Base-by-base conservation (phyloP, 257 asterid genomes). In the Primulina huaijiensis region DNA sequence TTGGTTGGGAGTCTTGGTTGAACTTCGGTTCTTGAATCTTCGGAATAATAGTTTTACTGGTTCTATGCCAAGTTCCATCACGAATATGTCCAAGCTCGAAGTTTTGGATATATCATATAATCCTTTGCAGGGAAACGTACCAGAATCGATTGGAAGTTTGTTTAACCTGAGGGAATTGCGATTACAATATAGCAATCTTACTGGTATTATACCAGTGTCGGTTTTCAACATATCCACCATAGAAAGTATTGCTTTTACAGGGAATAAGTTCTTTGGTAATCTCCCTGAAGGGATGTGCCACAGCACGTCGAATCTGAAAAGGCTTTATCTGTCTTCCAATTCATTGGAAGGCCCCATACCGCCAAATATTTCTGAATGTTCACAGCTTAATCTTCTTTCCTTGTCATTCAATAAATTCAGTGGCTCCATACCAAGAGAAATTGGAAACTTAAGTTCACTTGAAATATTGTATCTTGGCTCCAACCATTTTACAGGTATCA, bases 281-380 rank as follows among this genome's bases (percentile, higher is more conserved):
- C 72, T 77, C 11, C 71, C 79, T 0, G 19, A 12, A 1, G 72
- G 34, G 4, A 11, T 73, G 3, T 81, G 83, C 21, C 17, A 4
- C 37, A 19, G 61, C 19, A 56, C 43, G 3, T 59, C 75, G 4
- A 64, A 60, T 3, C 62, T 78, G 20, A 29, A 61, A 6, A 9
- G 1, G 29, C 60, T 76, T 6, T 55, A n/a, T 55, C 35, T 76
- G 17, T 56, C 70, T 30, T 0, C 2, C 0, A 80, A 76, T 58
- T 58, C 16, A 58, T 55, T 80, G 3, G 19, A 21, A 10, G 84
- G 84, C 6, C 33, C 30, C 20, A 53, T 76, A 64, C 81, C 81
- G 53, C 61, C 74, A 14, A 74, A 65, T 67, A 30, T 76, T 56
- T 76, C 59, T 8, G 34, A 66, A 21, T 80, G 84, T n/a, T 69